Base-by-base conservation (phyloP, 1,284 basidiomycete genomes). In the Athelia sp. region DNA sequence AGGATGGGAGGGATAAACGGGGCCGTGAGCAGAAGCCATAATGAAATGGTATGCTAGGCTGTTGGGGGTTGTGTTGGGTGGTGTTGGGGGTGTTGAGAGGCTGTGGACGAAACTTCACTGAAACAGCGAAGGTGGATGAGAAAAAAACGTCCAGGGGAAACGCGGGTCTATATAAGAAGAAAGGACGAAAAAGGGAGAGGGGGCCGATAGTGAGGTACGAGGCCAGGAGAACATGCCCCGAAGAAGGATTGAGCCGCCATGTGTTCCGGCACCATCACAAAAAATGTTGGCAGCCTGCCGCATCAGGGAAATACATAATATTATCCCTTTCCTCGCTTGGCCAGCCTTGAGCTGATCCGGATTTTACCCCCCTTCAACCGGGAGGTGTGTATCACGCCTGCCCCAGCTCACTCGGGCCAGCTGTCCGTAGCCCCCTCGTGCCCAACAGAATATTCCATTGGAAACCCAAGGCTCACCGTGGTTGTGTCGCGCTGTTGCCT, bases 251-350 rank as follows among this genome's bases (percentile, higher is more conserved):
- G 6, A 9, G 36, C 8, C 36, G 36, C 36, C 36, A 40, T 40
- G 36, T 21, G 15, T 40, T 40, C 19, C 36, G 26, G 26, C 36
- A 40, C 36, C 36, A 40, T 40, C 36, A 29, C 13, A 40, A 40
- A 34, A 17, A 40, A 8, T 40, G 36, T 6, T 17, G n/a, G n/a
- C 15, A 40, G 15, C n/a, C 15, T 17, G 36, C 36, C 15, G 36
- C 36, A 40, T 40, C 36, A 40, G 36, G 36, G 36, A 40, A 17
- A 40, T 40, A 40, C 36, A 40, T 40, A 40, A 40, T 40, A 21
- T 17, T 17, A 17, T 17, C 15, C 36, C 15, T 17, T 40, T 17
- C 11, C 32, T 17, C 36, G 19, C 36, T 21, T 21, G 36, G 36
- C 36, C 36, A 17, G 36, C 36, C 36, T 40, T n/a, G 36, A 40